Base-by-base conservation (phyloP, 73 alveolate genomes). In the Halteria grandinella region DNA sequence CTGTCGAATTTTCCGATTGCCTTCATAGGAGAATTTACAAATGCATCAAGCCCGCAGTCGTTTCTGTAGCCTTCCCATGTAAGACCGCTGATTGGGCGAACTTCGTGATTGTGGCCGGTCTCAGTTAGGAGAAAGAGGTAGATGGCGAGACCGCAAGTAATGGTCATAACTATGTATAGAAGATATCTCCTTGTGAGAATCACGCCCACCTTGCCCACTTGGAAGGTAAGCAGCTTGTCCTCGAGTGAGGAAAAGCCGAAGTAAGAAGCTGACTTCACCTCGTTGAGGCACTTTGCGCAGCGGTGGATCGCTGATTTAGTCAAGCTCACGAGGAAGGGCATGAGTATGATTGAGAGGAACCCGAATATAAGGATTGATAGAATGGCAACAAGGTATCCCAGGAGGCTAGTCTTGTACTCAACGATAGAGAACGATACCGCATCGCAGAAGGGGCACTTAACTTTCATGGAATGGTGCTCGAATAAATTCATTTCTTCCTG, bases 401-500 rank as follows among this genome's bases (percentile, higher is more conserved):
- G 55, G 53, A 72, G 40, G 47, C 70, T 72, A 40, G 75, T 72
- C 37, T 70, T 55, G 45, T 82, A 82, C 45, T 70, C 91, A 5
- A 82, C 91, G 24, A 82, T 47, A 0, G 91, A 62, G 31, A 18
- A 58, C 0, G 80, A 69, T 5, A 28, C 75, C 0, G 87, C 71
- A 31, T 82, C 86, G 50, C 91, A 82, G 59, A 51, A 72, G 15
- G 91, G 91, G 44, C 91, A 82, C 52, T 82, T 71, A 47, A 82
- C 73, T 37, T 72, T 60, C 14, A 21, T 28, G 10, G 87, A 82
- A 75, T 79, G 49, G 48, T 79, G 58, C 48, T 79, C 84, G 52
- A 79, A 79, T 28, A 79, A 14, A 62, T 48, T 55, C 33, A 59
- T 53, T 31, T 54, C 84, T 27, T 79, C 84, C 21, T 55, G 71